phyloP scores from a whole-genome alignment of 2,329 filamentous ascomycete species.

The Hypomyces rosellus region DNA sequence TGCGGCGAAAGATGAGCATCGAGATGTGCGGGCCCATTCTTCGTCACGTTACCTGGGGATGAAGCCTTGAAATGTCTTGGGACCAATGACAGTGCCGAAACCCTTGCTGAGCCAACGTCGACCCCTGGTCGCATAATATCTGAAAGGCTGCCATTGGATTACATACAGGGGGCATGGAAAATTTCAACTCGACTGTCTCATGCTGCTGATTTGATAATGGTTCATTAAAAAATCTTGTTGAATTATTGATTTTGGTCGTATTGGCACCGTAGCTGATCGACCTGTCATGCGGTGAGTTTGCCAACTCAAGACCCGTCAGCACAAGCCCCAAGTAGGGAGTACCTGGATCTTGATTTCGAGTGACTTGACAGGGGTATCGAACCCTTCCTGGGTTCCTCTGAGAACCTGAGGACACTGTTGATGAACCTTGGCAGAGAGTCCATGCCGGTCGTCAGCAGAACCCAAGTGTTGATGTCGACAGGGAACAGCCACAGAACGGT shows the following conservation, averaged over 20 bases:
- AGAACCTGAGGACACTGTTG: not conserved
- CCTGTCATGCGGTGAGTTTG: conserved; percentile 19
- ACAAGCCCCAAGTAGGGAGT: conserved; percentile 20
- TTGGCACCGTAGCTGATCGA: conserved; percentile 1
- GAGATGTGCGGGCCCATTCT: conserved; percentile 7
- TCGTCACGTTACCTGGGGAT: conserved; percentile 29
- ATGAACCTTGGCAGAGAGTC: no score
- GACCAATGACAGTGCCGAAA: conserved; percentile 28
- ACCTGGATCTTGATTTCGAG: conserved; percentile 22
- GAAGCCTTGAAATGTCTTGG: conserved; percentile 23
- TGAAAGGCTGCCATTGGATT: conserved; percentile 31
- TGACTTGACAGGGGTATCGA: conserved; percentile 21
- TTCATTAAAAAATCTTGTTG: no score
- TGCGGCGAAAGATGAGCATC: not conserved
- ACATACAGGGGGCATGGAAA: conserved; percentile 2
- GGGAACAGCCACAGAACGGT: conserved; percentile 14
- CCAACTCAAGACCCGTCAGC: conserved; percentile 20
- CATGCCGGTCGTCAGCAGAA: not conserved
- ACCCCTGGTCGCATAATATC: conserved; percentile 22
- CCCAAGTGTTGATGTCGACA: not conserved
- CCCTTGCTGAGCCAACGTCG: conserved; percentile 24
- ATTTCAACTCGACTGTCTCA: not conserved
- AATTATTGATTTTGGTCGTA: not conserved
- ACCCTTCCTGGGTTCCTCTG: not conserved
- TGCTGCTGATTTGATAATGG: no score